Conservation (phyloP, 352 stramenopile species). For the Phytophthora fragariaefolia region DNA sequence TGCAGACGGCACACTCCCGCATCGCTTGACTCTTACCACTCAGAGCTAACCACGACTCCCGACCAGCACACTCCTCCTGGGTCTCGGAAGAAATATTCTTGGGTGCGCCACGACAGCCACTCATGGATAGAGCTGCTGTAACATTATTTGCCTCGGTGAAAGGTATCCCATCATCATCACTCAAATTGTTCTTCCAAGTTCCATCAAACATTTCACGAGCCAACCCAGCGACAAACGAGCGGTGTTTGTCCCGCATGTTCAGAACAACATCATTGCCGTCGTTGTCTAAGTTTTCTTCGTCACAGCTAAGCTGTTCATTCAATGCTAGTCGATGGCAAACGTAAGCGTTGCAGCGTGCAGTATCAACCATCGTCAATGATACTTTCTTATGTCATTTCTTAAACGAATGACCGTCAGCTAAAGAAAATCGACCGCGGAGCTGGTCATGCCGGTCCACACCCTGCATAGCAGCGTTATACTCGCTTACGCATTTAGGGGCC, state of each 20-base stretch:
- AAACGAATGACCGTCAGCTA: conserved; percentile 35
- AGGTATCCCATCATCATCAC: background rate
- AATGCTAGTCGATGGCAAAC: background rate
- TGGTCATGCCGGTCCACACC: conserved; percentile 39
- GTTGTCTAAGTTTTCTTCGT: no score
- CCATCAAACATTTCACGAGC: conserved; percentile 5
- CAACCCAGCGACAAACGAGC: background rate
- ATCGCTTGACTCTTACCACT: background rate
- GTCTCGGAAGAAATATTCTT: no score
- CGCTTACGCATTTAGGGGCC: conserved; percentile 29
- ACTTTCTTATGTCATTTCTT: conserved; percentile 46
- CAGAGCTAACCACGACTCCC: background rate
- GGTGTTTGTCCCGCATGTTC: background rate
- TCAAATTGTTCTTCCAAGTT: background rate
- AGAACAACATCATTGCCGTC: no score
- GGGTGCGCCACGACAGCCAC: no score
- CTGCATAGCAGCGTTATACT: conserved; percentile 48
- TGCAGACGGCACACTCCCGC: conserved; percentile 7
- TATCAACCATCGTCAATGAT: conserved; percentile 23
- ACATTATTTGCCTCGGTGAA: background rate
- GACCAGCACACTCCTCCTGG: background rate
- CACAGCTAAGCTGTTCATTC: no score
- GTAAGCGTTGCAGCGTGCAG: conserved; percentile 30
- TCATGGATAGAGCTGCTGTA: background rate
- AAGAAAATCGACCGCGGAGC: conserved; percentile 29